phyloP scores from a whole-genome alignment of 345 rosid genomes.

The Nephelium lappaceum region DNA sequence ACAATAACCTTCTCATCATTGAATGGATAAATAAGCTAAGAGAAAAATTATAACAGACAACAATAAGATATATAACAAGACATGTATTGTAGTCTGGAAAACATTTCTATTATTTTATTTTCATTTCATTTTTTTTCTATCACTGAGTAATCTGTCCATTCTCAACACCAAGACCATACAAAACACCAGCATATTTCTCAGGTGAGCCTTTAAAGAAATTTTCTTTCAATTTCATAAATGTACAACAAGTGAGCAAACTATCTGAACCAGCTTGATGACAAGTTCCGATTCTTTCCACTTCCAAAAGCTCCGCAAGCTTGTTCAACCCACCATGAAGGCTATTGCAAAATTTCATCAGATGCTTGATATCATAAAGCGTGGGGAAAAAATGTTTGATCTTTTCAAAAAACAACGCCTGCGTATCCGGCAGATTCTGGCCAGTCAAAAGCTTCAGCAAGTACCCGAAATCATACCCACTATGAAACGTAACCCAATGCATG shows the following conservation, averaged over 20 bases:
- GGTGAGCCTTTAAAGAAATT: constrained; percentile 61
- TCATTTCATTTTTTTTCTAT: constrained; percentile 21
- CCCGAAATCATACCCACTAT: constrained; percentile 80
- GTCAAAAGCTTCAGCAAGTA: constrained; percentile 76
- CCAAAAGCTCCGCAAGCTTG: constrained; percentile 70
- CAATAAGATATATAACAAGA: background rate
- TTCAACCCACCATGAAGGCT: constrained; percentile 81
- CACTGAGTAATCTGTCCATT: constrained; percentile 52
- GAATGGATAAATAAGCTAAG: background rate
- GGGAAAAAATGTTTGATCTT: constrained; percentile 63
- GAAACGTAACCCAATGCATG: constrained; percentile 84
- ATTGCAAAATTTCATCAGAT: constrained; percentile 71
- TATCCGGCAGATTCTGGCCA: constrained; percentile 56
- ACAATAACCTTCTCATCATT: background rate
- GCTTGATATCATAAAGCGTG: constrained; percentile 63
- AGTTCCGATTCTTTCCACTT: constrained; percentile 67
- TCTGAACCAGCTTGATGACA: constrained; percentile 88
- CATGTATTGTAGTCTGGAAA: background rate
- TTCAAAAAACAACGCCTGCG: constrained; percentile 50
- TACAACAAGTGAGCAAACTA: constrained; percentile 75
- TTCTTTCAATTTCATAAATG: constrained; percentile 72
- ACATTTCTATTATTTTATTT: constrained; percentile 16
- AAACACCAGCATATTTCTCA: constrained; percentile 70
- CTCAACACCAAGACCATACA: constrained; percentile 77
- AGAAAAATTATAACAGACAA: background rate